A percentile compares a stretch with the other conserved stretches of the same genome.
These are phyloP conservation scores for Magnolia changhungtana DNA, from an alignment of 164 flowering plant genomes.

Conservation along the genomic window DNA sequence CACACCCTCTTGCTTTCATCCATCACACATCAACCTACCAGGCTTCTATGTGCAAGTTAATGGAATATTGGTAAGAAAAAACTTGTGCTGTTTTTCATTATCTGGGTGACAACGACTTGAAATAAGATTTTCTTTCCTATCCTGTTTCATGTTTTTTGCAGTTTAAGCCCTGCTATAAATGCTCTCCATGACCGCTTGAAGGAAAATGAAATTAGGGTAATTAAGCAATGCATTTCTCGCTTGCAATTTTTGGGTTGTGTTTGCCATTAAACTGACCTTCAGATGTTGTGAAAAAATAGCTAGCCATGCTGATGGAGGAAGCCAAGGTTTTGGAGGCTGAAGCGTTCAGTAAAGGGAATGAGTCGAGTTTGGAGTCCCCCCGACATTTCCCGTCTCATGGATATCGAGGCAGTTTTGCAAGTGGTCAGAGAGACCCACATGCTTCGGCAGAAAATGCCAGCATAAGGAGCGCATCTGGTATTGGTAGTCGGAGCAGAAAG, in stretches of 20 bases:
- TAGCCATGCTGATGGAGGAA: conserved; percentile 66
- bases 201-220: conserved; percentile 88
- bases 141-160: conserved; percentile 33
- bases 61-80: conserved; percentile 81
- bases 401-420: conserved; percentile 40
- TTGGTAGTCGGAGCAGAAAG: conserved; percentile 51
- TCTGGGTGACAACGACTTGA: conserved; percentile 3
- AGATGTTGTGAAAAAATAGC: conserved; percentile 31
- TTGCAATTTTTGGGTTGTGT: conserved; percentile 4
- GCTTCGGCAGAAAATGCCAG: conserved; percentile 28
- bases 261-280: not conserved
- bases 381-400: conserved; percentile 38
- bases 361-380: conserved; percentile 45
- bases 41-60: conserved; percentile 95
- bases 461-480: conserved; percentile 31
- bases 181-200: conserved; percentile 73
- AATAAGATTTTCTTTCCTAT: not conserved
- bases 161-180: conserved; percentile 85
- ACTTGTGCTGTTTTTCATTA: conserved; percentile 9
- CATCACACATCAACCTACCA: conserved; percentile 96
- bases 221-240: not conserved
- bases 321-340: conserved; percentile 67
- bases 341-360: conserved; percentile 34
- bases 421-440: conserved; percentile 41
- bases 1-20: conserved; percentile 83